phyloP scores from a whole-genome alignment of 2,329 filamentous ascomycete genomes.

The Neopestalotiopsis rosae region DNA sequence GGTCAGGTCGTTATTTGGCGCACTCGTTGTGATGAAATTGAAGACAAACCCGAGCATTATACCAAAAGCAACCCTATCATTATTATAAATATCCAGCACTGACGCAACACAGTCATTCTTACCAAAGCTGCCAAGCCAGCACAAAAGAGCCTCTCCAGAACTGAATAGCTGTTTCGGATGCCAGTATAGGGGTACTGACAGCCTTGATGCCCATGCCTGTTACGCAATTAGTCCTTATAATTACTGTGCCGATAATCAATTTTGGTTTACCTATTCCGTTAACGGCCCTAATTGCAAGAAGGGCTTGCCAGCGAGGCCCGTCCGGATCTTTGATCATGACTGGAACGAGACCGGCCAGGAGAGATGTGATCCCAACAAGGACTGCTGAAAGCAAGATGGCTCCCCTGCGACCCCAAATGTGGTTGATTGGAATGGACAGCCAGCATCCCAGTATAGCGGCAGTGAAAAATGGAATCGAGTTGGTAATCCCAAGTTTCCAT shows the following conservation, averaged over 20 bases:
- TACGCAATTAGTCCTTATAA: background rate
- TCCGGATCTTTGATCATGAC: background rate
- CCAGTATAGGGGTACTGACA: slow-evolving; percentile 53
- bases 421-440: slow-evolving; percentile 46
- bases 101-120: no score
- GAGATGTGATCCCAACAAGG: slow-evolving; percentile 44
- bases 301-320: background rate
- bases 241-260: no score
- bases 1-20: slow-evolving; percentile 27
- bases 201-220: slow-evolving; percentile 54
- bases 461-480: slow-evolving; percentile 45
- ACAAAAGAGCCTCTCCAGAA: slow-evolving; percentile 54
- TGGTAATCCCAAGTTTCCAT: slow-evolving; percentile 46
- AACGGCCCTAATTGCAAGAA: slow-evolving; percentile 10
- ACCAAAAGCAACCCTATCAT: slow-evolving; percentile 40
- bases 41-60: slow-evolving; percentile 42
- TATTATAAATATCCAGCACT: no score
- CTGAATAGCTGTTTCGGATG: slow-evolving; percentile 50
- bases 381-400: slow-evolving; percentile 44
- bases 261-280: slow-evolving; percentile 18
- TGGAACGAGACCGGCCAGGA: background rate
- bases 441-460: slow-evolving; percentile 45
- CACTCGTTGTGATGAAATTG: no score
- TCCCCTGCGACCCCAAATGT: slow-evolving; percentile 44
- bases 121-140: slow-evolving; percentile 52